phyloP scores from a whole-genome alignment of 257 asterid genomes.

The Solanum lycopersicoides region DNA sequence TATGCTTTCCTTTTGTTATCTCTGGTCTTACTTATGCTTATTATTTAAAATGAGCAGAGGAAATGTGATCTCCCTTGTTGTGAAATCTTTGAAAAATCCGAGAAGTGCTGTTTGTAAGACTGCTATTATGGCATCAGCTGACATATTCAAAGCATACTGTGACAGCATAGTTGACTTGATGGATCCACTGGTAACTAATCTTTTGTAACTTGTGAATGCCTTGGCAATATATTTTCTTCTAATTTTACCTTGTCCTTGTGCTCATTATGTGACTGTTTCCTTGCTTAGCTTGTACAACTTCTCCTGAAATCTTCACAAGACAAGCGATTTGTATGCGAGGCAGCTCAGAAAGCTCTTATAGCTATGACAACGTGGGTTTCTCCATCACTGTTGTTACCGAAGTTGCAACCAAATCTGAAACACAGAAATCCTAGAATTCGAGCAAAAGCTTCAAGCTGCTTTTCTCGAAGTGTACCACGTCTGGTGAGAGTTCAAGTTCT shows the following conservation, averaged over 20 bases:
- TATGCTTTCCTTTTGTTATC: not conserved
- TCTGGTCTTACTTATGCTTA: not conserved
- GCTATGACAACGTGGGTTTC: conserved; percentile 74
- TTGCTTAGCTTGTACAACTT: conserved; percentile 65
- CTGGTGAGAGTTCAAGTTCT: conserved; percentile 40
- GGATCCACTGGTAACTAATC: conserved; percentile 71
- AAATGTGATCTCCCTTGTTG: conserved; percentile 47
- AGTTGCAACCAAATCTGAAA: conserved; percentile 64
- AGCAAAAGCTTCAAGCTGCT: conserved; percentile 79
- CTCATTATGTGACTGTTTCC: conserved; percentile 3
- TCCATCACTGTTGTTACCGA: conserved; percentile 68
- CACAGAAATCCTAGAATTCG: conserved; percentile 88
- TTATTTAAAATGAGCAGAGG: conserved; percentile 34
- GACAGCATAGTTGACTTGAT: conserved; percentile 55
- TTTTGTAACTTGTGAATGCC: not conserved
- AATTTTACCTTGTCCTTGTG: not conserved
- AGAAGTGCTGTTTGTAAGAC: conserved; percentile 95
- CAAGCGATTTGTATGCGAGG: conserved; percentile 89
- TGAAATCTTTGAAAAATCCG: conserved; percentile 79
- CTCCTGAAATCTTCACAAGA: conserved; percentile 95
- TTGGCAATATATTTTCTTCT: not conserved
- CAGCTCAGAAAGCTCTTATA: conserved; percentile 70
- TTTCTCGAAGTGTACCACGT: conserved; percentile 53
- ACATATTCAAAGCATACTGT: conserved; percentile 66
- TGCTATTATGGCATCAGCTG: conserved; percentile 79